Base-by-base conservation (phyloP, 1,284 basidiomycete species). In the Entoloma clypeatum region DNA sequence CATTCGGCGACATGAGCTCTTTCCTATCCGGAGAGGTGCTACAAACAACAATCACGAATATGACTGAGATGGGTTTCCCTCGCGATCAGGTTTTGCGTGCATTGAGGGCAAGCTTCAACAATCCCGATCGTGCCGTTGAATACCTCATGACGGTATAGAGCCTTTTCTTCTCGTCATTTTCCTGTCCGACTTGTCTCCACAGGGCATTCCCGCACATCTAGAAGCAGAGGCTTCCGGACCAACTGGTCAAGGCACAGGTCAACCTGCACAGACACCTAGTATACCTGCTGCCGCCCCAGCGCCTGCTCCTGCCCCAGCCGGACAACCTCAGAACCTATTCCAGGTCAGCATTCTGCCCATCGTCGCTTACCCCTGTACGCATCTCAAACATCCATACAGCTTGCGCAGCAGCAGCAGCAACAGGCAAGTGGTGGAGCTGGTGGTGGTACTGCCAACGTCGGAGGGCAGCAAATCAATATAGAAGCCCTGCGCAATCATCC, bases 51-150 rank as follows among this genome's bases (percentile, higher is more conserved):
- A 84, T 94, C 56, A 67, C 73, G 41, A 85, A 84, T 57, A 92
- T 97, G 76, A 72, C 86, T 36, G 87, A 93, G 57, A 99, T 99
- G 96, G 96, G 96, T 13, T 99, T 96, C 57, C 77, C 82, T 48
- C 76, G 85, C 25, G 91, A 93, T 2, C 79, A 93, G 58, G 91
- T 97, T 22, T 67, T 86, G 58, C 77, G 83, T 21, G 94, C 95
- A 3, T 65, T 99, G 63, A 79, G 91, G 45, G 95, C 94, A 16
- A 94, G 91, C 59, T 99, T 81, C 69, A 99, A 99, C 68, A 99
- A 99, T 65, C 92, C 96, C 2, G 94, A 99, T 57, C 81, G 96
- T 30, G 96, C 96, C 5, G 94, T 94, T 19, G 96, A 99, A 64
- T 99, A 99, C 65, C 72, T 99, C 36, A 87, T 98, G 79, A 96